phyloP scores from a whole-genome alignment of 805 yeast genomes.

The Wickerhamiella nectarea region DNA sequence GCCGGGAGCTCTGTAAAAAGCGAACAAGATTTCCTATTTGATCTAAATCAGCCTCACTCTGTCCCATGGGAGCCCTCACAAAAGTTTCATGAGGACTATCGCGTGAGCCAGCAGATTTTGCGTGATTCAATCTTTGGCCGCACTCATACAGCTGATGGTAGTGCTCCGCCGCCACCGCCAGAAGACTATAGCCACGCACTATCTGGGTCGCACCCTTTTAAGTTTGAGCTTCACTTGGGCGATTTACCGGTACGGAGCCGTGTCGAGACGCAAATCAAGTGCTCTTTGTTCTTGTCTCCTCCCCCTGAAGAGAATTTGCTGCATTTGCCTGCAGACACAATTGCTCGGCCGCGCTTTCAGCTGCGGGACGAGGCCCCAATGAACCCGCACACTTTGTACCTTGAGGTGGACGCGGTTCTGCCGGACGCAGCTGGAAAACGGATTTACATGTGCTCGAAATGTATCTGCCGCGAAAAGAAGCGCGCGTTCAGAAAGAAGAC shows the following conservation, averaged over 20 bases:
- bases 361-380: slow-evolving; percentile 29
- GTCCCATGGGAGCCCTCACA: slow-evolving; percentile 7
- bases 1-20: slow-evolving; percentile 1
- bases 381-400: slow-evolving; percentile 23
- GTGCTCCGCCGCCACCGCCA: slow-evolving; percentile 8
- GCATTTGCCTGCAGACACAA: slow-evolving; percentile 75
- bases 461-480: slow-evolving; percentile 85
- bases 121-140: slow-evolving; percentile 17
- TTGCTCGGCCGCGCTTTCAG: slow-evolving; percentile 75
- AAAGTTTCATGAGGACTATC: slow-evolving; percentile 6
- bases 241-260: slow-evolving; percentile 72
- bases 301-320: slow-evolving; percentile 61
- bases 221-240: slow-evolving; percentile 25
- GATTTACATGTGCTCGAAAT: slow-evolving; percentile 76
- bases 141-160: slow-evolving; percentile 6
- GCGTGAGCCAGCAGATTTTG: slow-evolving; percentile 14
- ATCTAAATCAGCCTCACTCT: background rate
- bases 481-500: slow-evolving; percentile 86
- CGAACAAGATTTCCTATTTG: background rate
- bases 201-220: slow-evolving; percentile 9
- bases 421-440: slow-evolving; percentile 29
- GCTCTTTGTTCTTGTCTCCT: slow-evolving; percentile 54
- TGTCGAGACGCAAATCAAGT: slow-evolving; percentile 90
- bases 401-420: slow-evolving; percentile 73
- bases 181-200: slow-evolving; percentile 12